Evolutionary conservation across 1,139 yeast species (phyloP).

Genomic region (Sugiyamaella novakii): DNA sequence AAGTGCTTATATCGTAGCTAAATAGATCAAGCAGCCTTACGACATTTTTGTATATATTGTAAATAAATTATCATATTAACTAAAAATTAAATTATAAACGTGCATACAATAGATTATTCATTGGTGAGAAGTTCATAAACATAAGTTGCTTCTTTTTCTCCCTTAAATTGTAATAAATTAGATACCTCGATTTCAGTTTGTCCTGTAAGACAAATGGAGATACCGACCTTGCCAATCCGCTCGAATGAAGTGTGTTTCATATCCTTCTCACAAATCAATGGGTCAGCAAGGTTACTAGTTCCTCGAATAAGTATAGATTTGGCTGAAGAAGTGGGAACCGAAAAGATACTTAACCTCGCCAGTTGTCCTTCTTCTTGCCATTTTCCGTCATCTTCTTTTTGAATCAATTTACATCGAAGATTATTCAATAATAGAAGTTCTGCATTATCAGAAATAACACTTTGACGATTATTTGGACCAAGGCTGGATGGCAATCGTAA

Average conservation of each 20-base stretch:
- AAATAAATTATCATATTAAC: conserved; percentile 1
- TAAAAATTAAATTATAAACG: conserved; percentile 13
- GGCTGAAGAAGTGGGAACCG: conserved; percentile 27
- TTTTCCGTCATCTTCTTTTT: conserved; percentile 26
- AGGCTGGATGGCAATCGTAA: not conserved
- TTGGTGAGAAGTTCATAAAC: conserved; percentile 33
- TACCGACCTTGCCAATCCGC: conserved; percentile 34
- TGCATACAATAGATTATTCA: conserved; percentile 21
- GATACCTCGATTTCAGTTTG: conserved; percentile 31
- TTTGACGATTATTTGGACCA: not conserved
- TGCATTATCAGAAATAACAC: conserved; percentile 16
- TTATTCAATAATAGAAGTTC: conserved; percentile 34
- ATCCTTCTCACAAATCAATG: conserved; percentile 29
- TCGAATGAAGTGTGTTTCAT: conserved; percentile 29
- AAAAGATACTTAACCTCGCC: conserved; percentile 32
- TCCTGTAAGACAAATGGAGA: conserved; percentile 28
- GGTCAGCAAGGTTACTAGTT: conserved; percentile 20
- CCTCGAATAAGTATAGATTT: conserved; percentile 28
- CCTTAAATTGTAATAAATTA: conserved; percentile 38
- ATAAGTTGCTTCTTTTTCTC: conserved; percentile 36
- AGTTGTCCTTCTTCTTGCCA: conserved; percentile 30
- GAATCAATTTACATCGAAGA: conserved; percentile 32
- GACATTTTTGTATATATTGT: too few species aligned
- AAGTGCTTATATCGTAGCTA: conserved; percentile 70
- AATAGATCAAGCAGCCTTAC: too few species aligned